Evolutionary conservation across 495 filamentous ascomycete genomes (phyloP).

Genomic region (Penicillium diatomitis): DNA sequence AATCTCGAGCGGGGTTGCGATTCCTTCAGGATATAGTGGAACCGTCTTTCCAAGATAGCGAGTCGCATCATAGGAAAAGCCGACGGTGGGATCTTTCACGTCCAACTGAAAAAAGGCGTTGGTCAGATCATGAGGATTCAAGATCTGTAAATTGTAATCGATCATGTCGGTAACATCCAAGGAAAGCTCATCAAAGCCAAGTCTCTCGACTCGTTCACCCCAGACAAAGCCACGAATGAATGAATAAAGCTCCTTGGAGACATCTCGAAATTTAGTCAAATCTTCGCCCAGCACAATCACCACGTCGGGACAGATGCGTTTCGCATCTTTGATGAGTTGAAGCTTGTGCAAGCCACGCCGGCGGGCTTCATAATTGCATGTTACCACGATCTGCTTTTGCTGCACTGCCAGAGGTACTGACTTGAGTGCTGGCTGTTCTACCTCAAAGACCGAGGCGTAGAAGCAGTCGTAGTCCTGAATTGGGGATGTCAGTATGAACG

Average conservation of each 20-base stretch:
- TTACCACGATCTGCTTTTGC: constrained; percentile 87
- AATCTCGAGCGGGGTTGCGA: not conserved
- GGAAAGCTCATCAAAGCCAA: constrained; percentile 82
- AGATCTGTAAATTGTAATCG: constrained; percentile 60
- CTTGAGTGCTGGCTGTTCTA: constrained; percentile 64
- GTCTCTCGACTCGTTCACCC: constrained; percentile 63
- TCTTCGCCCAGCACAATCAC: constrained; percentile 83
- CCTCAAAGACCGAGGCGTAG: constrained; percentile 85
- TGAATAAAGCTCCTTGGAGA: constrained; percentile 67
- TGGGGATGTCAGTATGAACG: not conserved
- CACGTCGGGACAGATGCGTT: constrained; percentile 70
- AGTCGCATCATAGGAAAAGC: constrained; percentile 70
- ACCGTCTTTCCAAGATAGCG: constrained; percentile 48
- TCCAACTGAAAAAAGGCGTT: constrained; percentile 78
- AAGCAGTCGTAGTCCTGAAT: constrained; percentile 86
- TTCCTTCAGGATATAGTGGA: constrained; percentile 19
- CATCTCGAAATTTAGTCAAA: constrained; percentile 74
- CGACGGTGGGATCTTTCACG: constrained; percentile 61
- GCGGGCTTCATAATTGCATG: constrained; percentile 89
- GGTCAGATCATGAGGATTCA: constrained; percentile 55
- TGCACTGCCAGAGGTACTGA: constrained; percentile 64
- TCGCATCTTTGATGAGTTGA: constrained; percentile 73
- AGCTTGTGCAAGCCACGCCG: constrained; percentile 70
- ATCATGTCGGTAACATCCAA: constrained; percentile 80
- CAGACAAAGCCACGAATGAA: constrained; percentile 63